These are phyloP conservation scores for Arachis hypogaea DNA, from an alignment of 306 rosid species.

Conservation along the genomic window DNA sequence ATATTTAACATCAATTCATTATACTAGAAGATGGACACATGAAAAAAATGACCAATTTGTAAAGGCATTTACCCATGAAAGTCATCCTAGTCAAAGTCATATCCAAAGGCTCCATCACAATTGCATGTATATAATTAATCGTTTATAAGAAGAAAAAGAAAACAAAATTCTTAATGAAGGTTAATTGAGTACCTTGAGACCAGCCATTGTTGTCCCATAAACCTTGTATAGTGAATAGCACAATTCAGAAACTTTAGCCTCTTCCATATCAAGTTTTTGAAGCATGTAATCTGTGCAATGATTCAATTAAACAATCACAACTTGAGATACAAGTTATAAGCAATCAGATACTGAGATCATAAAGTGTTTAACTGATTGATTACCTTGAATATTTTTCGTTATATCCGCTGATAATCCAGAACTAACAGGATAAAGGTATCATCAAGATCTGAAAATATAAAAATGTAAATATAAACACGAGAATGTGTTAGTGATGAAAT, in stretches of 20 bases:
- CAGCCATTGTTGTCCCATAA: constrained; percentile 93
- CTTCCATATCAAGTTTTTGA: constrained; percentile 67
- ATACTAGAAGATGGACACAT: not conserved
- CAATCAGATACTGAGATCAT: not conserved
- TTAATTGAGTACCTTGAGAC: constrained; percentile 64
- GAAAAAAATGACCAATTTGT: not conserved
- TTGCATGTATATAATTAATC: no score
- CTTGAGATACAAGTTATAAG: constrained; percentile 5
- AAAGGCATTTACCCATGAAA: constrained; percentile 66
- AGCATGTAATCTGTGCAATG: constrained; percentile 64
- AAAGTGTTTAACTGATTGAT: not conserved
- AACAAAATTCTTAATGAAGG: not conserved
- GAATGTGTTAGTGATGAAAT: not conserved
- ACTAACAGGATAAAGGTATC: constrained; percentile 82
- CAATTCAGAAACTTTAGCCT: constrained; percentile 61
- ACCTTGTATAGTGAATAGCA: constrained; percentile 64
- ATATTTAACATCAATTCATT: constrained; percentile 1
- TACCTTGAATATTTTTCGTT: constrained; percentile 72
- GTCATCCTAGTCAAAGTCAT: constrained; percentile 73
- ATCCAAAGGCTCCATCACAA: constrained; percentile 47
- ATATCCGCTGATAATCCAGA: constrained; percentile 68
- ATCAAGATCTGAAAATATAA: constrained; percentile 70
- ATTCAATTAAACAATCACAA: not conserved
- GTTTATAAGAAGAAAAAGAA: not conserved
- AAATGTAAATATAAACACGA: constrained; percentile 12